phyloP scores from a whole-genome alignment of 2,329 filamentous ascomycete genomes.

The Arthrobotrys conoides region DNA sequence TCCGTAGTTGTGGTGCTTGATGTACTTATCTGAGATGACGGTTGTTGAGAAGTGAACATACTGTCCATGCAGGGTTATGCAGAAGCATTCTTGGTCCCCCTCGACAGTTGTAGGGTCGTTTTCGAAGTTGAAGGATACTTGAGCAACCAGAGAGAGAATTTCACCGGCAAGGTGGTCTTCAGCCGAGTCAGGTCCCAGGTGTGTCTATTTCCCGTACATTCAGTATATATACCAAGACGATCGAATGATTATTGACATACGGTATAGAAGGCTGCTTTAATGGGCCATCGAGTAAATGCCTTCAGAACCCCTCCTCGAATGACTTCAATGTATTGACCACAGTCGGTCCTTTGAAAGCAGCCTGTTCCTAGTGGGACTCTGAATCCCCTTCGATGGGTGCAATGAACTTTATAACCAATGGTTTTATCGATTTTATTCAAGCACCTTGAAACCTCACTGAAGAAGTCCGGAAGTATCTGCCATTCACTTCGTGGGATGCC shows the following conservation, averaged over 20 bases:
- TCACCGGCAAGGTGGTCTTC: conserved; percentile 52
- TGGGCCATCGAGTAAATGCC: conserved; percentile 51
- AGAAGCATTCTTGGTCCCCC: conserved; percentile 56
- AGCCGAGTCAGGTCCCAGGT: conserved; percentile 36
- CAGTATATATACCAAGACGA: not conserved
- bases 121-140: conserved; percentile 59
- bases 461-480: conserved; percentile 54
- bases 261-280: conserved; percentile 52
- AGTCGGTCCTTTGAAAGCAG: conserved; percentile 50
- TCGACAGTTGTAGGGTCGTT: conserved; percentile 46
- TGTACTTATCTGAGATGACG: conserved; percentile 46
- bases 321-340: conserved; percentile 53
- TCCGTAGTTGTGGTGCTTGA: conserved; percentile 52
- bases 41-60: conserved; percentile 52
- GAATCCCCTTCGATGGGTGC: conserved; percentile 50
- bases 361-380: conserved; percentile 43
- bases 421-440: conserved; percentile 44
- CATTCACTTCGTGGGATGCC: conserved; percentile 35
- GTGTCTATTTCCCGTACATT: conserved; percentile 21
- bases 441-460: conserved; percentile 50
- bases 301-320: conserved; percentile 40
- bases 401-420: conserved; percentile 54
- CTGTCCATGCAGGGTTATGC: conserved; percentile 54
- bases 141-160: conserved; percentile 46
- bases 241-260: conserved; percentile 10